Evolutionary conservation across 202 grass and related monocot genomes (phyloP).

Genomic region (Panicum virgatum): DNA sequence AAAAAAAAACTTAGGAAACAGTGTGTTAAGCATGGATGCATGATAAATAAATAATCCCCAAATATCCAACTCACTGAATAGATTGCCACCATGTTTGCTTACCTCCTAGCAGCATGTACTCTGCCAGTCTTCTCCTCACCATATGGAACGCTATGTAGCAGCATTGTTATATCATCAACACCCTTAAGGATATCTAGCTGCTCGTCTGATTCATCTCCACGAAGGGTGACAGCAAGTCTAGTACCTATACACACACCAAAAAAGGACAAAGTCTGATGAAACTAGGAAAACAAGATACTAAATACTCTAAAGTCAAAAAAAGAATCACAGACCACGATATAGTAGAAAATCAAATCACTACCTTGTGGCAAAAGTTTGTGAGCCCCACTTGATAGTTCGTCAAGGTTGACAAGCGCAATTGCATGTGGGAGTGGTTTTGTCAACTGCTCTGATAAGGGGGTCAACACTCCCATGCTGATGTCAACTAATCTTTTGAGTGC

Average conservation of each 20-base stretch:
- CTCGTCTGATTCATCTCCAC: slow-evolving; percentile 75
- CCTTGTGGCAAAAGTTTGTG: slow-evolving; percentile 95
- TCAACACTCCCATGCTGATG: slow-evolving; percentile 90
- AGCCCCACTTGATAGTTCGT: slow-evolving; percentile 80
- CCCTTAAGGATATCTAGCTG: slow-evolving; percentile 80
- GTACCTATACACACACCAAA: slow-evolving; percentile 59
- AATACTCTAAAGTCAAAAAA: not conserved
- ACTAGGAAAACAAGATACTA: slow-evolving; percentile 19
- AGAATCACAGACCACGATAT: not conserved
- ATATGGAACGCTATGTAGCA: slow-evolving; percentile 82
- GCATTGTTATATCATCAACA: slow-evolving; percentile 79
- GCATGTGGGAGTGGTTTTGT: slow-evolving; percentile 88
- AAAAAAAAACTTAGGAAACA: not conserved
- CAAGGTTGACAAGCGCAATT: slow-evolving; percentile 84
- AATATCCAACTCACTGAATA: not conserved
- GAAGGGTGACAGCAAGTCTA: slow-evolving; percentile 75
- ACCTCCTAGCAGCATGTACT: slow-evolving; percentile 88
- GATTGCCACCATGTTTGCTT: slow-evolving; percentile 26
- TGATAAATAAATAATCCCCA: slow-evolving; percentile 9
- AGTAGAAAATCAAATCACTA: slow-evolving; percentile 38
- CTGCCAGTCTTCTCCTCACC: slow-evolving; percentile 75
- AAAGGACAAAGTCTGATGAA: slow-evolving; percentile 19
- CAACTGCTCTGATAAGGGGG: slow-evolving; percentile 91
- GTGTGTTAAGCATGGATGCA: slow-evolving; percentile 27
- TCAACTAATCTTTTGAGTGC: slow-evolving; percentile 99